A percentile compares a stretch with the other conserved stretches of the same genome.
phyloP scores from a whole-genome alignment of 1,139 yeast genomes.

The Nakaseomyces kungkrabaensis region DNA sequence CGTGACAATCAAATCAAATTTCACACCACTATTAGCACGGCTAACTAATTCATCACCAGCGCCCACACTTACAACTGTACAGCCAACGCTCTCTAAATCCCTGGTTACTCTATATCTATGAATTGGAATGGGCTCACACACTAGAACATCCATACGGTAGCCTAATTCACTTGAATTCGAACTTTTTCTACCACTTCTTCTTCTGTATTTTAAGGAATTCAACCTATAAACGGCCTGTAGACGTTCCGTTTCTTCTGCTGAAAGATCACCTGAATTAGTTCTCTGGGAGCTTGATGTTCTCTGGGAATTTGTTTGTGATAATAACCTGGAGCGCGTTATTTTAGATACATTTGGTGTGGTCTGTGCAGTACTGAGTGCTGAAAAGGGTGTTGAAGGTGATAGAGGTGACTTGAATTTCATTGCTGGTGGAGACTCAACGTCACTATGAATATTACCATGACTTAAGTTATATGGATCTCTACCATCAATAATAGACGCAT shows the following conservation, averaged over 20 bases:
- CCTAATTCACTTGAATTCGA: constrained; percentile 17
- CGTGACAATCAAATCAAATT: constrained; percentile 74
- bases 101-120: constrained; percentile 61
- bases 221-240: constrained; percentile 26
- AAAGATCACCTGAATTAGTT: constrained; percentile 18
- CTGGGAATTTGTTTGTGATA: constrained; percentile 8
- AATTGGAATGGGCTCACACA: constrained; percentile 83
- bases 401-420: constrained; percentile 22
- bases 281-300: constrained; percentile 6
- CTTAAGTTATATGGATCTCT: not conserved
- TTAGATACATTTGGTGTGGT: constrained; percentile 2
- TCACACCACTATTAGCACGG: constrained; percentile 72
- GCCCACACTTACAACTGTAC: constrained; percentile 68
- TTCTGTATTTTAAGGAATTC: constrained; percentile 22
- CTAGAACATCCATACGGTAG: constrained; percentile 47
- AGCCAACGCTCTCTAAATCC: constrained; percentile 60
- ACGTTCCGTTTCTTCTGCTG: constrained; percentile 21
- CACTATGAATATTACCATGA: constrained; percentile 16
- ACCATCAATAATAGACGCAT: not conserved
- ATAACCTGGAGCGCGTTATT: constrained; percentile 7
- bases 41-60: constrained; percentile 79
- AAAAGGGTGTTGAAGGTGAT: constrained; percentile 15
- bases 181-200: constrained; percentile 24
- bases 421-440: constrained; percentile 15
- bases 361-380: not conserved